Percentiles rank a stretch among this genome's conserved stretches.
Evolutionary conservation across 2,329 filamentous ascomycete species (phyloP).

Genomic region (Cercospora zeina): DNA sequence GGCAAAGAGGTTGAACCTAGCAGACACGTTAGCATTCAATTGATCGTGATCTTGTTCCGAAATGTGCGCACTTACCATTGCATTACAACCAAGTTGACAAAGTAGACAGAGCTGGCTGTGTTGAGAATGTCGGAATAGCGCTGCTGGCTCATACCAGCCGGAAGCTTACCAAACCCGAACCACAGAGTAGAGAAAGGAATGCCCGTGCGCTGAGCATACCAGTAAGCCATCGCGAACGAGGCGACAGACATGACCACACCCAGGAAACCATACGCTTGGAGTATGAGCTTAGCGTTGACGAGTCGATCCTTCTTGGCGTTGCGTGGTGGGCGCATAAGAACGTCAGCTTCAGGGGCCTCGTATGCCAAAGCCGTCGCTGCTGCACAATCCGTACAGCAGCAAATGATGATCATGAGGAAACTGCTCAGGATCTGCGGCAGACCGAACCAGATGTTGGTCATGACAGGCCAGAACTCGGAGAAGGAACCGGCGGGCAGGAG

Average conservation of each 20-base stretch:
- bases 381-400: slow-evolving; percentile 73
- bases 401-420: slow-evolving; percentile 65
- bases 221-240: slow-evolving; percentile 51
- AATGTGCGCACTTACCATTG: slow-evolving; percentile 37
- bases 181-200: slow-evolving; percentile 67
- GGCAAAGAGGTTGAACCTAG: slow-evolving; percentile 71
- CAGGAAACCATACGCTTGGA: slow-evolving; percentile 71
- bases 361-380: slow-evolving; percentile 73
- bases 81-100: slow-evolving; percentile 79
- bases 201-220: slow-evolving; percentile 52
- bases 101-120: slow-evolving; percentile 72
- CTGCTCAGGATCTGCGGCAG: slow-evolving; percentile 71
- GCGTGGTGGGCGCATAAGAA: slow-evolving; percentile 68
- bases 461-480: slow-evolving; percentile 73
- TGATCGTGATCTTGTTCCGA: neutral
- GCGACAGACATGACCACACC: slow-evolving; percentile 54
- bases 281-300: slow-evolving; percentile 70
- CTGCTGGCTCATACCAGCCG: slow-evolving; percentile 51
- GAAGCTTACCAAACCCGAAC: slow-evolving; percentile 64
- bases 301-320: slow-evolving; percentile 69
- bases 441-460: slow-evolving; percentile 71
- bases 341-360: slow-evolving; percentile 73
- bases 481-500: slow-evolving; percentile 72
- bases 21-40: neutral
- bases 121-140: slow-evolving; percentile 60